phyloP scores from a whole-genome alignment of 306 rosid species.

The Lablab purpureus region DNA sequence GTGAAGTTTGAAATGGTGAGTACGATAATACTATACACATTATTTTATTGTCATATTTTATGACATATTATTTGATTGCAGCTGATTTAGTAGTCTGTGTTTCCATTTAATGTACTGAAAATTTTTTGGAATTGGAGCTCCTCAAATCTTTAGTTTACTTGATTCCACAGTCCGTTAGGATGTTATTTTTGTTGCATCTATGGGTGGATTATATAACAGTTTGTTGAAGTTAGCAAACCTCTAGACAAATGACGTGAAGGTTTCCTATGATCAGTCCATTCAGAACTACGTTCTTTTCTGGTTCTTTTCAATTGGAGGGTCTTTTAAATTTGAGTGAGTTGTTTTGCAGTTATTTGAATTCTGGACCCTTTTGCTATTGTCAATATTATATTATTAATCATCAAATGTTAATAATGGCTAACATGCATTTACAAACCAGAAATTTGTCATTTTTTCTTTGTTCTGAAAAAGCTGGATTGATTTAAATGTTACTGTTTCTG shows the following conservation, averaged over 20 bases:
- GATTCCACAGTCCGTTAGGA: not conserved
- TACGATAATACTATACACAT: not conserved
- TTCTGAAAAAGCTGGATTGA: too few relatives aligned
- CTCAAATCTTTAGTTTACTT: conserved; percentile 18
- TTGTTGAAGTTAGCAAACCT: too few relatives aligned
- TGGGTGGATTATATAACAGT: not conserved
- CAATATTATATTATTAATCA: too few relatives aligned
- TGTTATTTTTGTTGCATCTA: not conserved
- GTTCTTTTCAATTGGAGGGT: too few relatives aligned
- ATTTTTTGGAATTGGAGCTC: conserved; percentile 26
- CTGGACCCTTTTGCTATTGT: too few relatives aligned
- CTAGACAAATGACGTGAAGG: too few relatives aligned
- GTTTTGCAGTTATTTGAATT: too few relatives aligned
- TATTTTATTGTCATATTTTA: conserved; percentile 24
- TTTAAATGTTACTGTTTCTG: not conserved
- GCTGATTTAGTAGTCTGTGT: conserved; percentile 7
- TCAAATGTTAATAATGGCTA: too few relatives aligned
- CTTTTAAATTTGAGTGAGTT: too few relatives aligned
- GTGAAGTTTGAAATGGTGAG: not conserved
- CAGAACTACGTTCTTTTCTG: too few relatives aligned
- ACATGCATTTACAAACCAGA: not conserved
- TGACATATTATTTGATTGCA: conserved; percentile 2
- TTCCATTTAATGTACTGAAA: conserved; percentile 12
- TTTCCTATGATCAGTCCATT: too few relatives aligned
- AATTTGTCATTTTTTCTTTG: not conserved